Evolutionary conservation across 306 rosid genomes (phyloP).

Genomic region (Adenanthera pavonina): DNA sequence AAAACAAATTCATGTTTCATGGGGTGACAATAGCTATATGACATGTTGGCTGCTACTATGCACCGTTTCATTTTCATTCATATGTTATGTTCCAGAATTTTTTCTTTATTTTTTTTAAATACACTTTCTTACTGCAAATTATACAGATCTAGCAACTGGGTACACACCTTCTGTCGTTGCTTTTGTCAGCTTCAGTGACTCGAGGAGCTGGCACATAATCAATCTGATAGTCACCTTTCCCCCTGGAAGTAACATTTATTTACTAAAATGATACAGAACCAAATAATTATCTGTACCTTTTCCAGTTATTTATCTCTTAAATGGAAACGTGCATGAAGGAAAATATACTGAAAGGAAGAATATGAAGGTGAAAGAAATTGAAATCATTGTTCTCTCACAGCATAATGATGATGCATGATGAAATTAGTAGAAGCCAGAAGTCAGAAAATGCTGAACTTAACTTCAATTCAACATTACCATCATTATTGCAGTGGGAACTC

Average conservation of each 20-base stretch:
- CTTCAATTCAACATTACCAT: background rate
- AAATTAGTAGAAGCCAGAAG: background rate
- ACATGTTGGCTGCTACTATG: slow-evolving; percentile 12
- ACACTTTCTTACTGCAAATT: slow-evolving; percentile 23
- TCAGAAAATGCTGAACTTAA: slow-evolving; percentile 11
- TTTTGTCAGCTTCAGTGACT: slow-evolving; percentile 92
- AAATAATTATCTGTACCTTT: slow-evolving; percentile 6
- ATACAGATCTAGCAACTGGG: slow-evolving; percentile 31
- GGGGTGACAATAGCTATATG: slow-evolving; percentile 12
- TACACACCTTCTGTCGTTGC: slow-evolving; percentile 75
- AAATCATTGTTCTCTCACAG: slow-evolving; percentile 17
- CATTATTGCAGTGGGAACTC: background rate
- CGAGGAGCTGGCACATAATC: slow-evolving; percentile 94
- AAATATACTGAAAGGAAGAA: background rate
- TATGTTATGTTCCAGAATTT: background rate
- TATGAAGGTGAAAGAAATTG: background rate
- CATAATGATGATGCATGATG: background rate
- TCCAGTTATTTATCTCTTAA: background rate
- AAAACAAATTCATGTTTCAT: slow-evolving; percentile 12
- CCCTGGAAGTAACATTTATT: slow-evolving; percentile 47
- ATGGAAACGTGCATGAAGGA: slow-evolving; percentile 7
- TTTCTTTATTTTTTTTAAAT: background rate
- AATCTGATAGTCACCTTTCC: slow-evolving; percentile 87
- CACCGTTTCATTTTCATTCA: slow-evolving; percentile 22
- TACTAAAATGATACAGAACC: slow-evolving; percentile 22